Evolutionary conservation across 305 asterid species (phyloP).

Genomic region (Ajuga reptans): DNA sequence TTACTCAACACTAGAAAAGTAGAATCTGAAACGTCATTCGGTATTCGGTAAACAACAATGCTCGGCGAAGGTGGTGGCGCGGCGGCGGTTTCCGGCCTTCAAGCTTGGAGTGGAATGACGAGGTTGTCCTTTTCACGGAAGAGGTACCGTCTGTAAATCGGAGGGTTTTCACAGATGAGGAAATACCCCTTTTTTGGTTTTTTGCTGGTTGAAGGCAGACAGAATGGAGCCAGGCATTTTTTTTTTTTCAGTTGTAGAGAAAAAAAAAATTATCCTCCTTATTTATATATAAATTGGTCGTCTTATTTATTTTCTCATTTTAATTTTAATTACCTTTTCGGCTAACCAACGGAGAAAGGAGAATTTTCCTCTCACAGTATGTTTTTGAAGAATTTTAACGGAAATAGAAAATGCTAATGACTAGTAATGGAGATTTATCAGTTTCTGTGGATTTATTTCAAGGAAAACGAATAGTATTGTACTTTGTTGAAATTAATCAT

Average conservation of each 20-base stretch:
- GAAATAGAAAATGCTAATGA: too few species aligned
- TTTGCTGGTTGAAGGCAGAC: conserved; percentile 66
- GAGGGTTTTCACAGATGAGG: conserved; percentile 34
- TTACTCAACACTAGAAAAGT: not conserved
- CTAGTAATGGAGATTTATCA: too few species aligned
- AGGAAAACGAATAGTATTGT: too few species aligned
- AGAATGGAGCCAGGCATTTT: conserved; percentile 80
- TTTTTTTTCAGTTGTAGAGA: conserved; percentile 4
- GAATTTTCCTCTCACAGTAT: not conserved
- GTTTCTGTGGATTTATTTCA: too few species aligned
- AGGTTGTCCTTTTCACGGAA: conserved; percentile 33
- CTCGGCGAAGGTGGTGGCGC: conserved; percentile 2
- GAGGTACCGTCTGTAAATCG: conserved; percentile 36
- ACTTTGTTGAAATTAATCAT: too few species aligned
- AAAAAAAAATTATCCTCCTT: not conserved
- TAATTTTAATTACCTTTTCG: conserved; percentile 5
- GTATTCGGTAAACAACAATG: conserved; percentile 2
- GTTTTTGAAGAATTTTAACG: not conserved
- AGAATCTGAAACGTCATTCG: too few species aligned
- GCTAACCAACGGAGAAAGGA: conserved; percentile 5
- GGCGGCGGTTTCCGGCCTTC: too few species aligned
- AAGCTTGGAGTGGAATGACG: conserved; percentile 33
- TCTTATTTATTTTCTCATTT: not conserved
- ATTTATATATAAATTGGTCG: not conserved
- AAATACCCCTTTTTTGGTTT: conserved; percentile 10